Percentiles rank a stretch among this genome's conserved stretches.
phyloP scores from a whole-genome alignment of 2,329 filamentous ascomycete genomes.

The Sporothrix inflata region DNA sequence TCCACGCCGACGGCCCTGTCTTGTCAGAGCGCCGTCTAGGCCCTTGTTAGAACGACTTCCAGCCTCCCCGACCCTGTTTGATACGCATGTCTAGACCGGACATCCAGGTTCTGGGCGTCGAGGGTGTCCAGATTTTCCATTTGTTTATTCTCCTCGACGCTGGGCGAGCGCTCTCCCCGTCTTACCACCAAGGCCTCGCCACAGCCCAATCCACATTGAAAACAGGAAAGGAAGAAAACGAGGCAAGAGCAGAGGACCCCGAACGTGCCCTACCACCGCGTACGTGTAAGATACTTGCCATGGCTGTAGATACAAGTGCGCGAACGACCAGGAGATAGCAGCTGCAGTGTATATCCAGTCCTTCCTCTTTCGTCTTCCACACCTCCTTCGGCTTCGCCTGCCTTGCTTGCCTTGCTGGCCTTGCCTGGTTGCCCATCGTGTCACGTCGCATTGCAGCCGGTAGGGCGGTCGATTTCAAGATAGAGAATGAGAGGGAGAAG shows the following conservation, averaged over 20 bases:
- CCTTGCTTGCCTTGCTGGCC: neutral
- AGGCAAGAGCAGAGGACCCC: neutral
- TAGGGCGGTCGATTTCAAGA: neutral
- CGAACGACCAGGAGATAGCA: neutral
- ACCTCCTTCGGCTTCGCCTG: constrained; percentile 6
- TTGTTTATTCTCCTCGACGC: constrained; percentile 4
- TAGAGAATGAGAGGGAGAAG: neutral
- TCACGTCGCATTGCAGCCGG: constrained; percentile 11
- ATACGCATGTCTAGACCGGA: neutral
- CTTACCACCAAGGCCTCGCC: neutral
- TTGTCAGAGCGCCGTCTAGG: neutral
- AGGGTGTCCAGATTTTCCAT: constrained; percentile 12
- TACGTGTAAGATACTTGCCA: neutral
- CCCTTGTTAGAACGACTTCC: constrained; percentile 6
- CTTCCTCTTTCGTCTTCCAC: constrained; percentile 3
- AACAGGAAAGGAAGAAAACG: neutral
- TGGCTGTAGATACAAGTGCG: too few relatives aligned
- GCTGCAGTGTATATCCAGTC: neutral
- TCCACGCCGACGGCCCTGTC: neutral
- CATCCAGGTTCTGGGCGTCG: neutral
- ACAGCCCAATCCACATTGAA: constrained; percentile 9
- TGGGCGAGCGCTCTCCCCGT: neutral
- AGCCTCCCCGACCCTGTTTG: constrained; percentile 9
- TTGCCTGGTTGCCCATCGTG: constrained; percentile 1
- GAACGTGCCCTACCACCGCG: neutral